phyloP scores from a whole-genome alignment of 2,329 filamentous ascomycete genomes.

The Sarocladiaceae sp. region DNA sequence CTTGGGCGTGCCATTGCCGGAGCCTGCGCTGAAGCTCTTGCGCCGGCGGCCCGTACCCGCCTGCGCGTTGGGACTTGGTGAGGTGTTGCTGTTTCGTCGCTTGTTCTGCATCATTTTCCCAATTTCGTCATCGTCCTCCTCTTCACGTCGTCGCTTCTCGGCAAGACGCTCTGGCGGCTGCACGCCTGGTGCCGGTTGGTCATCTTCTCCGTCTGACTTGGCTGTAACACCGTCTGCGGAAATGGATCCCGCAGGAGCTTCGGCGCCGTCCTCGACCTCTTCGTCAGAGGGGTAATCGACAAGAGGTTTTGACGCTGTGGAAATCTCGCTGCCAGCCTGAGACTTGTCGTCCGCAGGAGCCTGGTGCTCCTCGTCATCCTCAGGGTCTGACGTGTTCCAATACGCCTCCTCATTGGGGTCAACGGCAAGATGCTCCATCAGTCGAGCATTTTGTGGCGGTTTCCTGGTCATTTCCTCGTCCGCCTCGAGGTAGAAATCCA shows the following conservation, averaged over 20 bases:
- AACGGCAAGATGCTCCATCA: slow-evolving; percentile 66
- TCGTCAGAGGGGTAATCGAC: slow-evolving; percentile 95
- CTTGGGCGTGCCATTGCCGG: slow-evolving; percentile 36
- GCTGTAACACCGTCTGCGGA: slow-evolving; percentile 33
- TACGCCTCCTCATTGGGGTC: slow-evolving; percentile 89
- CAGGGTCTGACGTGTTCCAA: slow-evolving; percentile 85
- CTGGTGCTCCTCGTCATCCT: slow-evolving; percentile 62
- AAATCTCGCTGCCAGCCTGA: slow-evolving; percentile 53
- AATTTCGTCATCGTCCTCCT: slow-evolving; percentile 83
- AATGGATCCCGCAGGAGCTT: background rate
- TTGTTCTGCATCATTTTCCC: slow-evolving; percentile 70
- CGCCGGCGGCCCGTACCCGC: slow-evolving; percentile 28
- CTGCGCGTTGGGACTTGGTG: slow-evolving; percentile 14
- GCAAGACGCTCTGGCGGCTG: slow-evolving; percentile 75
- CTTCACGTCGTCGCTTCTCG: slow-evolving; percentile 86
- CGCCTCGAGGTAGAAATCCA: slow-evolving; percentile 70
- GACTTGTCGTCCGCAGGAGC: slow-evolving; percentile 26
- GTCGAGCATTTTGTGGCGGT: slow-evolving; percentile 46
- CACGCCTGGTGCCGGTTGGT: slow-evolving; percentile 26
- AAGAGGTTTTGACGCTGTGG: slow-evolving; percentile 64
- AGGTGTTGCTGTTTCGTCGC: slow-evolving; percentile 50
- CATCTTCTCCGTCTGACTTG: slow-evolving; percentile 24
- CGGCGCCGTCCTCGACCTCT: slow-evolving; percentile 47
- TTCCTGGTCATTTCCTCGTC: slow-evolving; percentile 51
- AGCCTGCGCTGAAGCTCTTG: slow-evolving; percentile 37